Conservation (phyloP, 1,139 yeast genomes). For the Hemisphaericaspora xylanilytica region DNA sequence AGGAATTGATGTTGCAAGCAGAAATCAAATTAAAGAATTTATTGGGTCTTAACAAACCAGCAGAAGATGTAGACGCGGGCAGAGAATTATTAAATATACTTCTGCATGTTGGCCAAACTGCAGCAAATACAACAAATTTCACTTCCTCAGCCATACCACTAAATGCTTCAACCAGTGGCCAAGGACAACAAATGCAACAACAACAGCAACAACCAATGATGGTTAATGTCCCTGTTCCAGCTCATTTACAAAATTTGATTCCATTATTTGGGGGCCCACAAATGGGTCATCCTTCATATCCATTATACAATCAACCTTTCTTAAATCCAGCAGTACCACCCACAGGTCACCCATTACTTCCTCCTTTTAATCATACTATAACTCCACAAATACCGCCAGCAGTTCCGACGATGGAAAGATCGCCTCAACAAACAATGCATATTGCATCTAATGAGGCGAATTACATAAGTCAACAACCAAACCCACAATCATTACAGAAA, state of each 20-base stretch:
- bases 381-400: slow-evolving; percentile 7
- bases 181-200: not conserved
- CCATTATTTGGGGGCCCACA: slow-evolving; percentile 20
- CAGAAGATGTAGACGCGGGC: slow-evolving; percentile 57
- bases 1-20: slow-evolving; percentile 52
- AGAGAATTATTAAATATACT: slow-evolving; percentile 68
- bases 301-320: slow-evolving; percentile 10
- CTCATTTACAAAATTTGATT: slow-evolving; percentile 30
- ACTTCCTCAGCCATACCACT: not conserved
- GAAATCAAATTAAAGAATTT: slow-evolving; percentile 62
- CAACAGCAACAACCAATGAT: slow-evolving; percentile 8
- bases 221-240: slow-evolving; percentile 21
- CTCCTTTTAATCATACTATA: slow-evolving; percentile 6
- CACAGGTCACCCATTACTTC: slow-evolving; percentile 8
- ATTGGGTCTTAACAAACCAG: slow-evolving; percentile 49
- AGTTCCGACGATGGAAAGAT: not conserved
- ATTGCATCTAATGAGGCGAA: slow-evolving; percentile 1
- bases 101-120: slow-evolving; percentile 41
- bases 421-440: slow-evolving; percentile 4
- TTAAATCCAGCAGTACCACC: not conserved
- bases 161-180: not conserved
- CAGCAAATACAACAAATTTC: slow-evolving; percentile 2
- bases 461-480: slow-evolving; percentile 26
- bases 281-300: slow-evolving; percentile 10
- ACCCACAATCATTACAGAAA: slow-evolving; percentile 42